A percentile compares a stretch with the other conserved stretches of the same genome.
phyloP scores from a whole-genome alignment of 345 rosid genomes.

The Euphorbia peplus region DNA sequence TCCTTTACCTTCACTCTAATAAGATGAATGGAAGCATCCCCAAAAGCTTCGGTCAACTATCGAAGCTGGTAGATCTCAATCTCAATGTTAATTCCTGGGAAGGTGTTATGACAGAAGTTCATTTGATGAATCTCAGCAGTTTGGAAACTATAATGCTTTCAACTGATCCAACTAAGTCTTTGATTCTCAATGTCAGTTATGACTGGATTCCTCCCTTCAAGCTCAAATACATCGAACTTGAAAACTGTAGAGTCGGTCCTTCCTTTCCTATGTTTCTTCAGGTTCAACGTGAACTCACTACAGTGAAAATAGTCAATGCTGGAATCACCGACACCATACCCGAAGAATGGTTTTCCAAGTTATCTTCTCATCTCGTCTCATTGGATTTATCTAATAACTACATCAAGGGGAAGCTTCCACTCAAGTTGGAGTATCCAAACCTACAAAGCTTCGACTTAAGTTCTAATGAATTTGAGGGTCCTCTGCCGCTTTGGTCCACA shows the following conservation, averaged over 20 bases:
- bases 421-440: slow-evolving; percentile 2
- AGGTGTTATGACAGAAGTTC: slow-evolving; percentile 18
- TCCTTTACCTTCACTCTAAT: slow-evolving; percentile 11
- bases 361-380: slow-evolving; percentile 5
- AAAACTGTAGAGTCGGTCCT: slow-evolving; percentile 14
- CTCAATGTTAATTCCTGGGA: slow-evolving; percentile 17
- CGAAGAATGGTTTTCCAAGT: slow-evolving; percentile 19
- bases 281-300: slow-evolving; percentile 11
- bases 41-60: slow-evolving; percentile 20
- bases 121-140: slow-evolving; percentile 20
- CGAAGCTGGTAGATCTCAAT: slow-evolving; percentile 9
- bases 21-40: slow-evolving; percentile 24
- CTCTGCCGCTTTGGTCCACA: slow-evolving; percentile 48
- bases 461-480: slow-evolving; percentile 45
- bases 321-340: slow-evolving; percentile 23
- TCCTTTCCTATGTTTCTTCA: slow-evolving; percentile 19
- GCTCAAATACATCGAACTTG: slow-evolving; percentile 6
- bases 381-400: slow-evolving; percentile 15
- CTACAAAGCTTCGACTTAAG: slow-evolving; percentile 16
- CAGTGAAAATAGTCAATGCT: slow-evolving; percentile 7
- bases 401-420: slow-evolving; percentile 22
- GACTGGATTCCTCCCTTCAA: slow-evolving; percentile 19
- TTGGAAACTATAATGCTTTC: slow-evolving; percentile 4
- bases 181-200: slow-evolving; percentile 7
- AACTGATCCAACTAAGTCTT: not conserved